Evolutionary conservation across 2,329 filamentous ascomycete genomes (phyloP), one percentile per base, ranked within the genome.

Genomic region (Pestalotiopsis sp.): DNA sequence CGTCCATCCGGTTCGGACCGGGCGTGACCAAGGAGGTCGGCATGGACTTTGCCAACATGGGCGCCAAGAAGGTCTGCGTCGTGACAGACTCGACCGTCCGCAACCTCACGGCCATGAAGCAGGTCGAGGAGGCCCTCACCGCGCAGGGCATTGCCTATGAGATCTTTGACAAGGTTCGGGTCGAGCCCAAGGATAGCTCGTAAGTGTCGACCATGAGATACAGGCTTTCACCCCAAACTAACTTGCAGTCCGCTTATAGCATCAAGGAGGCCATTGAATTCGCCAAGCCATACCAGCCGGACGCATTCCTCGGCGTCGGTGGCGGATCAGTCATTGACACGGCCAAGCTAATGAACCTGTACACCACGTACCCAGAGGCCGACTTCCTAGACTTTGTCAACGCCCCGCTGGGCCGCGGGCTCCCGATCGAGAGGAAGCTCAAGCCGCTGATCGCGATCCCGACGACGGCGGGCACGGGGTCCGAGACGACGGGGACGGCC

Each of bases 341-440:
- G 0, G 95, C 96, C 67, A 99, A 99, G 82, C 87, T 99, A 68
- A 98, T 99, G 95, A 99, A 99, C 78, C 87, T 99, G 0, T 98
- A 98, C 82, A 93, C 91, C 0, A 91, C 90, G 71, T 98, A 94
- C 78, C 95, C 95, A 0, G 92, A 98, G 7, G 95, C 95, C 41
- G 93, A 96, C 74, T 98, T 99, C 78, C 86, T 98, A 45, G 95
- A 99, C 84, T 99, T 99, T 75, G 96, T 99, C 80, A 98, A 98
- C 77, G 95, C 95, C 0, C 96, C 96, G 0, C 84, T 98, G 0
- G 96, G 96, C 69, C 94, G 92, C 71, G 96, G 96, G 3, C 82
- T 88, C 27, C 93, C 93, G 0, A 92, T 97, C 69, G 89, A 89
- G 38, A 88, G 87, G 68, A 86, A 88, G 58, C 85, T 97, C 14